These are phyloP conservation scores for Secale cereale DNA, from an alignment of 176 grass and related monocot genomes.

Conservation along the genomic window DNA sequence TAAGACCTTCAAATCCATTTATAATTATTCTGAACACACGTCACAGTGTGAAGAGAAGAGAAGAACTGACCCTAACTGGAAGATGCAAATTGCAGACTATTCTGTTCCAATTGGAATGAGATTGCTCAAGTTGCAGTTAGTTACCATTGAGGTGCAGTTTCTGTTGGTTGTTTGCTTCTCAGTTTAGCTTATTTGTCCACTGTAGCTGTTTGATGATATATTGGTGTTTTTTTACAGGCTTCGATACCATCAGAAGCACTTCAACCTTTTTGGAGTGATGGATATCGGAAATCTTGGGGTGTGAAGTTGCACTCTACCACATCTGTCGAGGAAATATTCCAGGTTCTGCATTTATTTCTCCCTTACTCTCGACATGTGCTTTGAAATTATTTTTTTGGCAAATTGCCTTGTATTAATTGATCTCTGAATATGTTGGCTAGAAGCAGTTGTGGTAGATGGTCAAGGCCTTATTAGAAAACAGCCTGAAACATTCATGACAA, in stretches of 20 bases:
- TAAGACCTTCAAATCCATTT: constrained; percentile 70
- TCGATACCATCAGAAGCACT: constrained; percentile 80
- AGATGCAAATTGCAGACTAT: constrained; percentile 51
- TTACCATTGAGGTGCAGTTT: constrained; percentile 64
- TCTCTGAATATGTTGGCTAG: constrained; percentile 5
- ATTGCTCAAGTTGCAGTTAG: constrained; percentile 80
- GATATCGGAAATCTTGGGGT: constrained; percentile 87
- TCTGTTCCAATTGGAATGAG: constrained; percentile 60
- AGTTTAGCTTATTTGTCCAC: constrained; percentile 4
- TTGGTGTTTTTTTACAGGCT: constrained; percentile 52
- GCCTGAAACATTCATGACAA: not conserved
- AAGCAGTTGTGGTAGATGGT: constrained; percentile 12
- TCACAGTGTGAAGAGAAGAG: constrained; percentile 70
- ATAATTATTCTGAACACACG: constrained; percentile 70
- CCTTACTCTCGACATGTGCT: not conserved
- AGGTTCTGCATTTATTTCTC: constrained; percentile 49
- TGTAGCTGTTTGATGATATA: constrained; percentile 22
- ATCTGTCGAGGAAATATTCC: constrained; percentile 59
- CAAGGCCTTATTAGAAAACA: constrained; percentile 23
- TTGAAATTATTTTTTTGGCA: not conserved
- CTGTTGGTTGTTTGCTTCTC: constrained; percentile 7
- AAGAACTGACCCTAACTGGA: constrained; percentile 64
- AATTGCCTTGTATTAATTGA: not conserved
- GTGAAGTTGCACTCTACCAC: constrained; percentile 68
- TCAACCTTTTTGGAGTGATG: constrained; percentile 78